These are phyloP conservation scores for Claviceps quebecensis DNA, from an alignment of 2,329 filamentous ascomycete genomes.

Conservation along the genomic window DNA sequence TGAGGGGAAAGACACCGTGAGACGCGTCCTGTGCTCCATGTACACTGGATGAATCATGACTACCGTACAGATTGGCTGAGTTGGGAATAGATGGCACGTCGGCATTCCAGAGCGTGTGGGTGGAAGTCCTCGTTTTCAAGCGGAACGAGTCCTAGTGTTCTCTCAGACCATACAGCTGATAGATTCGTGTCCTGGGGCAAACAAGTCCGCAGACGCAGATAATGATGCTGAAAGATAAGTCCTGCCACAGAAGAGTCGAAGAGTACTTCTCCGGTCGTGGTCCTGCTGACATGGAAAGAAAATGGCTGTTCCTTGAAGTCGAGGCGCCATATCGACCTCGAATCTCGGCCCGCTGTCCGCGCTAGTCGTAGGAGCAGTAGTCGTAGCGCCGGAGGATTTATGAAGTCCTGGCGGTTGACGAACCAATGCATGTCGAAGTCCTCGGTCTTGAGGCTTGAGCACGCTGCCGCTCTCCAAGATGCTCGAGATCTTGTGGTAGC, in stretches of 20 bases:
- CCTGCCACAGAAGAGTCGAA: slow-evolving; percentile 53
- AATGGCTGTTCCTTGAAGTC: slow-evolving; percentile 34
- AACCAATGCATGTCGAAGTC: too few species aligned
- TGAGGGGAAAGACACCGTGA: slow-evolving; percentile 57
- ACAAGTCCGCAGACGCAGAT: slow-evolving; percentile 52
- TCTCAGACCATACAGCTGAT: slow-evolving; percentile 66
- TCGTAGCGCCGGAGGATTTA: too few species aligned
- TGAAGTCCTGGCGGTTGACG: too few species aligned
- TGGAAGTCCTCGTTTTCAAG: slow-evolving; percentile 52
- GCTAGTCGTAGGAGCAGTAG: too few species aligned
- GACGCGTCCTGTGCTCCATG: slow-evolving; percentile 55
- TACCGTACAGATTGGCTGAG: slow-evolving; percentile 55
- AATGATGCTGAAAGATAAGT: slow-evolving; percentile 61
- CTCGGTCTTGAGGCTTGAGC: too few species aligned
- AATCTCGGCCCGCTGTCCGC: too few species aligned
- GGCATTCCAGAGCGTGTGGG: slow-evolving; percentile 54
- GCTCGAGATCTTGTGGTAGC: too few species aligned
- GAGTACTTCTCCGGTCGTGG: slow-evolving; percentile 27
- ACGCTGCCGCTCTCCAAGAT: too few species aligned
- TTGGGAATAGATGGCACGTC: slow-evolving; percentile 49
- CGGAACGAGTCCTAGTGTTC: slow-evolving; percentile 57
- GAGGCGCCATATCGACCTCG: too few species aligned
- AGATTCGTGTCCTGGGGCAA: slow-evolving; percentile 50
- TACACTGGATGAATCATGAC: slow-evolving; percentile 49
- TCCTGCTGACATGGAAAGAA: slow-evolving; percentile 41